Conservation (phyloP, 2,329 filamentous ascomycete genomes). For the Colletotrichum plurivorum region DNA sequence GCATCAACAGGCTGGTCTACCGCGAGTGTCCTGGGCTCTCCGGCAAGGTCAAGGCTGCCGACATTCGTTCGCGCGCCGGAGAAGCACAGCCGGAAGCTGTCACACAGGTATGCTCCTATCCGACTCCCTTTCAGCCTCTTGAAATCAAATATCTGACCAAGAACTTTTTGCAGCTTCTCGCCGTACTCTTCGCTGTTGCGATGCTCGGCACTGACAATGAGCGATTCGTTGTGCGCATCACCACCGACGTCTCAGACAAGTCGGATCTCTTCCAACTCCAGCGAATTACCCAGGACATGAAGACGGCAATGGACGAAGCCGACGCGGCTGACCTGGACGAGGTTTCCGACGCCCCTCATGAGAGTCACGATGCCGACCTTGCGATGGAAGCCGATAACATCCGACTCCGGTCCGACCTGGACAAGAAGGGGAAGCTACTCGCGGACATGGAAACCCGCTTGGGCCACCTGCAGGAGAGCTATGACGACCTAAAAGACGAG, state of each 20-base stretch:
- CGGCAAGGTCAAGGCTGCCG: slow-evolving; percentile 65
- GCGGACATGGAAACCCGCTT: slow-evolving; percentile 72
- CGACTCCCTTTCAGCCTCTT: not conserved
- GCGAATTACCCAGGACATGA: slow-evolving; percentile 60
- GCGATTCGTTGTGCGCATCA: slow-evolving; percentile 65
- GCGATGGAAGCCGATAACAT: slow-evolving; percentile 70
- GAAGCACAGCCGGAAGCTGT: slow-evolving; percentile 69
- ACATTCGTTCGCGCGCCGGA: slow-evolving; percentile 72
- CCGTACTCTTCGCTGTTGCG: slow-evolving; percentile 73
- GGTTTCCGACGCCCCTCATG: slow-evolving; percentile 54
- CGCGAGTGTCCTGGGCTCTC: slow-evolving; percentile 66
- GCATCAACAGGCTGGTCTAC: slow-evolving; percentile 69
- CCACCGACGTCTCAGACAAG: slow-evolving; percentile 49
- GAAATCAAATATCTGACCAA: slow-evolving; percentile 42
- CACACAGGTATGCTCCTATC: slow-evolving; percentile 58
- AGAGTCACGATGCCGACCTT: slow-evolving; percentile 67
- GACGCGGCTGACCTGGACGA: slow-evolving; percentile 55
- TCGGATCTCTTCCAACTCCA: slow-evolving; percentile 61
- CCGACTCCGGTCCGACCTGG: slow-evolving; percentile 64
- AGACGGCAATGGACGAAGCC: slow-evolving; percentile 50
- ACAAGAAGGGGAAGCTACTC: slow-evolving; percentile 68
- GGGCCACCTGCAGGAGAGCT: slow-evolving; percentile 71
- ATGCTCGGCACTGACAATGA: slow-evolving; percentile 71
- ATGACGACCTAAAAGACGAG: slow-evolving; percentile 76
- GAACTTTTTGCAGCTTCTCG: slow-evolving; percentile 67